Conservation (phyloP, 257 asterid genomes). For the Solanum corneliomulleri region DNA sequence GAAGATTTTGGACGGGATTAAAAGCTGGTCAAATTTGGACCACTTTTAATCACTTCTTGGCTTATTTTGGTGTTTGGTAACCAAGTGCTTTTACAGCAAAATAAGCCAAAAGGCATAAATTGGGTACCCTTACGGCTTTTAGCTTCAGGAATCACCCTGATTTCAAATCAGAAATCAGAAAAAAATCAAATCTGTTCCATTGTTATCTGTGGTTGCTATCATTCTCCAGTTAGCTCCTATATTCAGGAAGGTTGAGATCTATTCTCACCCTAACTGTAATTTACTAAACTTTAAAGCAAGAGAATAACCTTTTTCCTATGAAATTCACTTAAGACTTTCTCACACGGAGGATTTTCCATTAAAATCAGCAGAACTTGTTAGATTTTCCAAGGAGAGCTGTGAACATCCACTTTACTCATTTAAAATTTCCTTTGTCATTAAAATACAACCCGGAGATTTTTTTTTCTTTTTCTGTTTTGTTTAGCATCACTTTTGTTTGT, state of each 20-base stretch:
- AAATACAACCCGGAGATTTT: background rate
- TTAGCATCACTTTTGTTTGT: background rate
- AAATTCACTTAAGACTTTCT: background rate
- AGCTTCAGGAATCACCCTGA: background rate
- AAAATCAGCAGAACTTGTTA: background rate
- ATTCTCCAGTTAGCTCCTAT: background rate
- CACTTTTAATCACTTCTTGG: background rate
- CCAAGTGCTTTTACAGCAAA: background rate
- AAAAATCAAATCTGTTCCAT: background rate
- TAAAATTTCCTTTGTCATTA: background rate
- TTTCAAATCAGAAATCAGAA: background rate
- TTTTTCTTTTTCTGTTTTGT: background rate
- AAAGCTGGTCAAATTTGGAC: background rate
- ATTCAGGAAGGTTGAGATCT: background rate
- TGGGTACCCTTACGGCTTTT: background rate
- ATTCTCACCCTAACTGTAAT: background rate
- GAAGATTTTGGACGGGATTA: background rate
- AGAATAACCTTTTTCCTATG: background rate
- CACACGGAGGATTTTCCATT: background rate
- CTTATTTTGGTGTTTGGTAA: background rate
- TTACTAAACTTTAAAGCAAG: background rate
- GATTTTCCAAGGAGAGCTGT: background rate
- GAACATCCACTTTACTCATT: background rate
- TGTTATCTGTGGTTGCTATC: background rate
- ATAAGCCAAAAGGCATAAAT: background rate